Evolutionary conservation across 305 asterid genomes (phyloP).

Genomic region (Salvia sclarea): DNA sequence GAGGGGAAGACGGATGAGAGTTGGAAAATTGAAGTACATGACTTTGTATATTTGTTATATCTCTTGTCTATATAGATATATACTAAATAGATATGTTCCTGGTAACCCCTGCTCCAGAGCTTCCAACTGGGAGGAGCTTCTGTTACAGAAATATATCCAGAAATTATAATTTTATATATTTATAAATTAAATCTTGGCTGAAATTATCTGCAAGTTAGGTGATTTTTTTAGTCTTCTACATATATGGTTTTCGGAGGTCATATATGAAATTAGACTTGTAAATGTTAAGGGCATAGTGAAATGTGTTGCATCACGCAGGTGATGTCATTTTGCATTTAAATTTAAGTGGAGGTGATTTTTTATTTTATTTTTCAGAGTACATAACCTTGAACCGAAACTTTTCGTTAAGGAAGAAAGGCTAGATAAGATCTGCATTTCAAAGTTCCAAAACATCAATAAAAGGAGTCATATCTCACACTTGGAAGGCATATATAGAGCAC

Average conservation of each 20-base stretch:
- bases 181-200: neutral
- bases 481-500: too few species aligned
- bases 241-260: neutral
- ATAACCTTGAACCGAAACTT: too few species aligned
- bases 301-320: too few species aligned
- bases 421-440: too few species aligned
- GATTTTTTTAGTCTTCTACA: neutral
- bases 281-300: neutral
- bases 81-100: too few species aligned
- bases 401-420: too few species aligned
- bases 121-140: too few species aligned
- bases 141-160: neutral
- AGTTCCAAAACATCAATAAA: too few species aligned
- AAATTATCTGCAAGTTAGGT: neutral
- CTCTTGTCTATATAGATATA: neutral
- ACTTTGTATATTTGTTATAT: neutral
- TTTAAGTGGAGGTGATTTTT: neutral
- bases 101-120: too few species aligned
- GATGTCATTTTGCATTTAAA: too few species aligned
- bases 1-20: constrained; percentile 38
- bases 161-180: neutral
- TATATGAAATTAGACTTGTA: neutral
- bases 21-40: neutral
- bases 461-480: too few species aligned
- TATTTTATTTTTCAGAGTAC: too few species aligned